Evolutionary conservation across 192 early-diverging fungal genomes (phyloP), one percentile per base, ranked within the genome.

Genomic region (Linnemannia schmuckeri): DNA sequence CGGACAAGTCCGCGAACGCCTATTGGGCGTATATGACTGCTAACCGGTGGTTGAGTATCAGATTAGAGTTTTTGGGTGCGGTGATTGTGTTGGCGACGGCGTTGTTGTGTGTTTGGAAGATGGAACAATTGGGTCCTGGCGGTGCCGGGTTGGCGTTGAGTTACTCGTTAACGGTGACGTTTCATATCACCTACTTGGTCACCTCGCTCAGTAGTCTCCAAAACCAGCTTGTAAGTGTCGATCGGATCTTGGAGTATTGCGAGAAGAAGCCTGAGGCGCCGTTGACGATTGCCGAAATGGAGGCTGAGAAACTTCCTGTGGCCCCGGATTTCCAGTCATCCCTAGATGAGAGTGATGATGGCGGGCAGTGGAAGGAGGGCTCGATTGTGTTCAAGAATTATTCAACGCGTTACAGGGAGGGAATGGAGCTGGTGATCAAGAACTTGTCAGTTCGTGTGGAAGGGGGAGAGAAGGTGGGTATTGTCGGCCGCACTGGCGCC

Each of bases 201-300:
- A 93, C 96, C 22, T 93, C 94, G 68, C 95, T 92, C 47, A 95
- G 95, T 75, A 96, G 97, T 73, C 93, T 98, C 61, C 96, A 97
- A 81, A 92, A 93, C 92, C 46, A 72, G 91, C n/a, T 85, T 0
- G 70, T 85, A 33, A 77, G 72, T 6, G 74, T 85, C 8, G 83
- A 85, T 30, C 78, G 95, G 4, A 90, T 95, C 68, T 88, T 92
- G 63, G 95, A 97, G 82, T 98, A 97, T 77, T 91, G 93, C 72
- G 93, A 96, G 17, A 85, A 97, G 70, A 91, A 91, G 5, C 90
- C 92, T 30, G 97, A 98, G 82, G 97, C 97, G 20, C 93, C n/a
- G 92, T 92, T 15, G 87, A 93, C 27, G 30, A 66, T 70, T 75
- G 49, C 74, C 61, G 17, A 54, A 3, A 66, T 66, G 27, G 88